These are phyloP conservation scores for Tylopilus sp. DNA, from an alignment of 768 basidiomycete genomes.

Conservation along the genomic window DNA sequence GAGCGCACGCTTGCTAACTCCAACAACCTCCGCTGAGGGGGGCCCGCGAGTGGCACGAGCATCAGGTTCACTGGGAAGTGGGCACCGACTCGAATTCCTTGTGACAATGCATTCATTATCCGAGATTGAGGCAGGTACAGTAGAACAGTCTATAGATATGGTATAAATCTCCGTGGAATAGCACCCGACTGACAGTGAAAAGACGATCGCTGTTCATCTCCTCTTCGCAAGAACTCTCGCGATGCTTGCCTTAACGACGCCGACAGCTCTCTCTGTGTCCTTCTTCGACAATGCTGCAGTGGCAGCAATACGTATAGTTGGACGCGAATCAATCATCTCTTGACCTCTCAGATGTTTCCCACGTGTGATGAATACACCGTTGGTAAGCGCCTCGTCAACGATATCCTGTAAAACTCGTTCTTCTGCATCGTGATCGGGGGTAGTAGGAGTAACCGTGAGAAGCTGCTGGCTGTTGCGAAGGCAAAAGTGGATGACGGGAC, in stretches of 20 bases:
- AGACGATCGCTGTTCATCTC: slow-evolving; percentile 29
- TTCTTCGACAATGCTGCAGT: slow-evolving; percentile 79
- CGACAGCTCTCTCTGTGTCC: slow-evolving; percentile 87
- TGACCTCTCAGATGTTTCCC: slow-evolving; percentile 81
- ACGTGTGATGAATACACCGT: slow-evolving; percentile 83
- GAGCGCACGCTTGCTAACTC: too few relatives aligned
- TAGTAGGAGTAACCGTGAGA: slow-evolving; percentile 21
- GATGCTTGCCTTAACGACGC: slow-evolving; percentile 67
- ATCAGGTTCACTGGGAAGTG: too few relatives aligned
- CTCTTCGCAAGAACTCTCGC: slow-evolving; percentile 69
- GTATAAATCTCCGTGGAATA: slow-evolving; percentile 23
- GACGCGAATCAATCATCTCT: slow-evolving; percentile 76
- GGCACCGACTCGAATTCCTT: too few relatives aligned
- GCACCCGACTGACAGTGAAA: background rate
- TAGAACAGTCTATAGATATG: slow-evolving; percentile 27
- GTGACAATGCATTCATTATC: slow-evolving; percentile 9
- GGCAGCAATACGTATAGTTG: slow-evolving; percentile 83
- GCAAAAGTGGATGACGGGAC: slow-evolving; percentile 85
- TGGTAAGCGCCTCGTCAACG: slow-evolving; percentile 78
- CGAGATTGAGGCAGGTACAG: slow-evolving; percentile 8
- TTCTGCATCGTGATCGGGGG: slow-evolving; percentile 58
- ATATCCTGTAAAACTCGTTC: slow-evolving; percentile 86
- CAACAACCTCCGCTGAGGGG: too few relatives aligned
- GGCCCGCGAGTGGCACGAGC: too few relatives aligned
- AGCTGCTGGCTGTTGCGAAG: slow-evolving; percentile 39